These are phyloP conservation scores for Apiospora saccharicola DNA, from an alignment of 2,329 filamentous ascomycete species.

Conservation along the genomic window DNA sequence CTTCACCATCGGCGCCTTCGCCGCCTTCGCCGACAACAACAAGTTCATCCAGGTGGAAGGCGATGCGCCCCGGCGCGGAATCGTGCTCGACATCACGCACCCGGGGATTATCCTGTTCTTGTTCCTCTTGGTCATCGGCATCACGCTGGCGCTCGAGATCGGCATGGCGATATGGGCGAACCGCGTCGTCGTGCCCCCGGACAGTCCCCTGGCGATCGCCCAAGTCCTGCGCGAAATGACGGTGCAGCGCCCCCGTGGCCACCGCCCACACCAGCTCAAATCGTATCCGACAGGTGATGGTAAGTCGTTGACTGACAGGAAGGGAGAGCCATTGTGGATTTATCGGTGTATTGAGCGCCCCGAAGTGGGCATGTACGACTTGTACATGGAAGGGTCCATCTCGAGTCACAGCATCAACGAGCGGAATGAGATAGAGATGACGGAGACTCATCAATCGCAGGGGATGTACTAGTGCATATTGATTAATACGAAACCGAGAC, in stretches of 20 bases:
- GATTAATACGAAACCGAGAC: neutral
- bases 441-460: neutral
- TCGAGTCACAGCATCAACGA: neutral
- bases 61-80: constrained; percentile 35
- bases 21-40: constrained; percentile 43
- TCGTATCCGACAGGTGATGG: neutral
- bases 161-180: constrained; percentile 24
- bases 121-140: constrained; percentile 13
- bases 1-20: constrained; percentile 48
- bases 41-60: constrained; percentile 37
- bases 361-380: constrained; percentile 21
- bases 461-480: neutral
- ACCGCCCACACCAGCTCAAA: neutral
- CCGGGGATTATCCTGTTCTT: neutral
- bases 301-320: constrained; percentile 15
- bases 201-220: constrained; percentile 11
- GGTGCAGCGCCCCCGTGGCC: neutral
- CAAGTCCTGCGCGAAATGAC: constrained; percentile 23
- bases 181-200: constrained; percentile 23
- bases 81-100: constrained; percentile 21
- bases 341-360: neutral
- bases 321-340: constrained; percentile 21
- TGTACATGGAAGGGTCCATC: constrained; percentile 22
- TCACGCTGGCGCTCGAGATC: constrained; percentile 22
- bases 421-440: constrained; percentile 28